Conservation (phyloP, 257 asterid genomes). For the Solanum appendiculatum region DNA sequence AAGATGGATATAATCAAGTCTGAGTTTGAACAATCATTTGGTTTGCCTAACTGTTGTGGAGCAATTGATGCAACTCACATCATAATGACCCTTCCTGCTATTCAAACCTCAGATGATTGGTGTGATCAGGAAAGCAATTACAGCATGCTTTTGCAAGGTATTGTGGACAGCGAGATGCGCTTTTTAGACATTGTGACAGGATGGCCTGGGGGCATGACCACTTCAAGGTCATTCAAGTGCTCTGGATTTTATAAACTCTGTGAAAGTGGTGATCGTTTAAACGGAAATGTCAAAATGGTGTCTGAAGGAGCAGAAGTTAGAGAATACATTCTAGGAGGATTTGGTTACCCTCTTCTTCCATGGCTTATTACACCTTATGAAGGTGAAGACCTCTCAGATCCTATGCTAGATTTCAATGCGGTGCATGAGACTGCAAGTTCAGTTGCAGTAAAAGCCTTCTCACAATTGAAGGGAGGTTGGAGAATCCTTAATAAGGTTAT, state of each 20-base stretch:
- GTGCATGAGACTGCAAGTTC: constrained; percentile 45
- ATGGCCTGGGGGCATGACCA: constrained; percentile 97
- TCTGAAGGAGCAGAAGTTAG: constrained; percentile 37
- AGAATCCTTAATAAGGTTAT: constrained; percentile 93
- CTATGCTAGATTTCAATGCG: constrained; percentile 25
- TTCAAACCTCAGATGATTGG: constrained; percentile 93
- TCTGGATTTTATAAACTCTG: constrained; percentile 79
- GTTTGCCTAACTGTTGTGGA: constrained; percentile 91
- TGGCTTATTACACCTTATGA: constrained; percentile 82
- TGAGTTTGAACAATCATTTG: constrained; percentile 42
- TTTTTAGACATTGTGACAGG: constrained; percentile 85
- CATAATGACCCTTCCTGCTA: constrained; percentile 90
- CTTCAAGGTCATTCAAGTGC: constrained; percentile 55
- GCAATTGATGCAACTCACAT: constrained; percentile 88
- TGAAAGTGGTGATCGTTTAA: constrained; percentile 56
- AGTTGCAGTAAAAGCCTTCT: constrained; percentile 56
- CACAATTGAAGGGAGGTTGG: constrained; percentile 84
- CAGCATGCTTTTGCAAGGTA: constrained; percentile 90
- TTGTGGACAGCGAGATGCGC: constrained; percentile 58
- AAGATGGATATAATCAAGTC: constrained; percentile 43
- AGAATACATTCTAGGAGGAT: constrained; percentile 75
- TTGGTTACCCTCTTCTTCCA: constrained; percentile 76
- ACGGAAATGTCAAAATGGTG: constrained; percentile 19
- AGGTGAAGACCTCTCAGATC: constrained; percentile 23
- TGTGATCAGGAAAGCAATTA: constrained; percentile 80